Evolutionary conservation across 2,329 filamentous ascomycete genomes (phyloP).

Genomic region (Aspergillus pseudotamarii): DNA sequence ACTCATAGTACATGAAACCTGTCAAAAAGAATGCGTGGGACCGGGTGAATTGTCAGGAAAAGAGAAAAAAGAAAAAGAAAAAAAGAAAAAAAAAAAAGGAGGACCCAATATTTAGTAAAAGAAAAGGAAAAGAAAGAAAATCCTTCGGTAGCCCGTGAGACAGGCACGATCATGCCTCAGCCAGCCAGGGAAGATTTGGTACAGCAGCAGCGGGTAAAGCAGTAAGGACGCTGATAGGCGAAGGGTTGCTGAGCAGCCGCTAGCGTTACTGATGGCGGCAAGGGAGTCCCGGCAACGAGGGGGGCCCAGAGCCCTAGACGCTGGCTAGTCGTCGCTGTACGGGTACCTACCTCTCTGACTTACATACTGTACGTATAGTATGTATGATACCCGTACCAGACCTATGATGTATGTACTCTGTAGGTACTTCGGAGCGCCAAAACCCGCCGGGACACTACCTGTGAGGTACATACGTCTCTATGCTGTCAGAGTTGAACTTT

Average conservation of each 20-base stretch:
- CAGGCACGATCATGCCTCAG: slow-evolving; percentile 29
- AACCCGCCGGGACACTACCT: neutral
- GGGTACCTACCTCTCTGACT: slow-evolving; percentile 12
- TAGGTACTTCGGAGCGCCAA: neutral
- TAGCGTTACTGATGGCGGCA: slow-evolving; percentile 37
- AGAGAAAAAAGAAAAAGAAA: no score
- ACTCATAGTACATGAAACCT: slow-evolving; percentile 19
- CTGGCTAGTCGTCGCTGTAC: slow-evolving; percentile 9
- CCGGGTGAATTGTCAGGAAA: neutral
- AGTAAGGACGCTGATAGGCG: slow-evolving; percentile 34
- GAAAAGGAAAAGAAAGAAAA: slow-evolving; percentile 12
- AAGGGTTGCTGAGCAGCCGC: slow-evolving; percentile 35
- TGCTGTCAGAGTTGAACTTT: neutral
- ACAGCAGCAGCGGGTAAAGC: slow-evolving; percentile 16
- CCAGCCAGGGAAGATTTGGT: slow-evolving; percentile 22
- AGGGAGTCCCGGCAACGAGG: slow-evolving; percentile 43
- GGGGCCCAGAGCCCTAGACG: slow-evolving; percentile 12
- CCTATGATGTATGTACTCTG: neutral
- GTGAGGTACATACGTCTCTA: slow-evolving; percentile 2
- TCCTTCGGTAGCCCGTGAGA: slow-evolving; percentile 24
- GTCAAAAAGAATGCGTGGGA: slow-evolving; percentile 16
- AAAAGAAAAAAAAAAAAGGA: slow-evolving; percentile 2
- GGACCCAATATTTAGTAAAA: slow-evolving; percentile 8
- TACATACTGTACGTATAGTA: slow-evolving; percentile 10
- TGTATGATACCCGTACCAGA: neutral